These are phyloP conservation scores for Berkeleyomyces rouxiae DNA, from an alignment of 2,329 filamentous ascomycete species.

Conservation along the genomic window DNA sequence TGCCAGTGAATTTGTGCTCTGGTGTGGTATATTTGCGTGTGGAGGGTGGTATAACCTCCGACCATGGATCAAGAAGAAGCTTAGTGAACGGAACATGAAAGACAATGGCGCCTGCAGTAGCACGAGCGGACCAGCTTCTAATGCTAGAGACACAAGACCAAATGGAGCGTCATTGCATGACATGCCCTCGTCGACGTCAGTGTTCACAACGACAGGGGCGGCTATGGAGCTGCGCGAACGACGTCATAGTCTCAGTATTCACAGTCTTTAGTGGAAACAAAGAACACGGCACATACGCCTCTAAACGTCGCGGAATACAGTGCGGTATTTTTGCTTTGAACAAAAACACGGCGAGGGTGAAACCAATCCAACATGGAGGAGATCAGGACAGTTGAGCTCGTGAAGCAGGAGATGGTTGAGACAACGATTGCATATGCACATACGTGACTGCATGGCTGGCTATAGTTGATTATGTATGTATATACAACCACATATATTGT, in stretches of 20 bases:
- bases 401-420: too few relatives aligned
- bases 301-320: too few relatives aligned
- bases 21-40: slow-evolving; percentile 49
- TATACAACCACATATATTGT: too few relatives aligned
- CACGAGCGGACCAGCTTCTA: background rate
- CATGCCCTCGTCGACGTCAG: slow-evolving; percentile 43
- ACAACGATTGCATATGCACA: too few relatives aligned
- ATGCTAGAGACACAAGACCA: background rate
- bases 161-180: slow-evolving; percentile 26
- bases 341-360: too few relatives aligned
- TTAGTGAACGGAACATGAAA: slow-evolving; percentile 16
- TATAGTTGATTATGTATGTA: too few relatives aligned
- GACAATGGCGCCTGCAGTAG: background rate
- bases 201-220: slow-evolving; percentile 35
- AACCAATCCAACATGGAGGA: too few relatives aligned
- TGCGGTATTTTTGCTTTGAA: too few relatives aligned
- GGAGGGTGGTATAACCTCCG: slow-evolving; percentile 48
- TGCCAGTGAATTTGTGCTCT: slow-evolving; percentile 45
- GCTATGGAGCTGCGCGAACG: slow-evolving; percentile 8
- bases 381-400: too few relatives aligned
- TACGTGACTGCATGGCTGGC: too few relatives aligned
- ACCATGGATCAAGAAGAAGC: slow-evolving; percentile 34
- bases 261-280: background rate
- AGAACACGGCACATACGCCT: too few relatives aligned
- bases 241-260: slow-evolving; percentile 1